Conservation (phyloP, 345 rosid genomes). For the Eucalyptus regnans region DNA sequence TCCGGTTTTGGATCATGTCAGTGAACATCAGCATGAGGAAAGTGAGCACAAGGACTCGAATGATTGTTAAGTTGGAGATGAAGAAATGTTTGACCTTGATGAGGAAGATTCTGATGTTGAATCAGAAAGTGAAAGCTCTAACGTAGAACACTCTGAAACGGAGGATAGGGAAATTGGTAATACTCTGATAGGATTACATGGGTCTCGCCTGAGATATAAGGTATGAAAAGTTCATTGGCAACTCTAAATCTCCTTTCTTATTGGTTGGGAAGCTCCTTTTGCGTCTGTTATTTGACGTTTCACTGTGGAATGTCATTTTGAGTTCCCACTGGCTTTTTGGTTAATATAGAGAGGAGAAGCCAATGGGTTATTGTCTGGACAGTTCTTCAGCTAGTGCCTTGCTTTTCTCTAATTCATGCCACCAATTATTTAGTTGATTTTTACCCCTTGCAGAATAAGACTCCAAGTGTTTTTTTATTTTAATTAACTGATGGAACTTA, state of each 20-base stretch:
- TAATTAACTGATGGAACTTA: neutral
- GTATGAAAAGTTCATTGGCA: conserved; percentile 14
- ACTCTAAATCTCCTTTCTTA: neutral
- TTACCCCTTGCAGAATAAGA: neutral
- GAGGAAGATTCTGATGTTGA: neutral
- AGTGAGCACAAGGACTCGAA: conserved; percentile 17
- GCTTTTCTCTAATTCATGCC: neutral
- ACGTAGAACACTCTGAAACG: neutral
- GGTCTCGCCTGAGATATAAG: conserved; percentile 51
- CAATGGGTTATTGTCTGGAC: neutral
- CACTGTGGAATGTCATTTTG: neutral
- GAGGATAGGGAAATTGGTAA: conserved; percentile 30
- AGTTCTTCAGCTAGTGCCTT: neutral
- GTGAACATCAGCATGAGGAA: conserved; percentile 23
- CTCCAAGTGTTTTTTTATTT: neutral
- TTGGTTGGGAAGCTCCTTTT: neutral
- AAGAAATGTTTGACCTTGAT: conserved; percentile 31
- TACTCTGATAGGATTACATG: conserved; percentile 30
- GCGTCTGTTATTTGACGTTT: neutral
- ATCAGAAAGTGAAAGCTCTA: conserved; percentile 12
- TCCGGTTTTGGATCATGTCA: conserved; percentile 15
- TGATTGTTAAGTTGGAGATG: conserved; percentile 19
- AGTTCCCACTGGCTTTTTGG: neutral
- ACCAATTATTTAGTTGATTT: neutral
- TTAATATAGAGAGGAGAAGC: neutral